Evolutionary conservation across 2,329 filamentous ascomycete genomes (phyloP).

Genomic region (Alternaria tenuissima): DNA sequence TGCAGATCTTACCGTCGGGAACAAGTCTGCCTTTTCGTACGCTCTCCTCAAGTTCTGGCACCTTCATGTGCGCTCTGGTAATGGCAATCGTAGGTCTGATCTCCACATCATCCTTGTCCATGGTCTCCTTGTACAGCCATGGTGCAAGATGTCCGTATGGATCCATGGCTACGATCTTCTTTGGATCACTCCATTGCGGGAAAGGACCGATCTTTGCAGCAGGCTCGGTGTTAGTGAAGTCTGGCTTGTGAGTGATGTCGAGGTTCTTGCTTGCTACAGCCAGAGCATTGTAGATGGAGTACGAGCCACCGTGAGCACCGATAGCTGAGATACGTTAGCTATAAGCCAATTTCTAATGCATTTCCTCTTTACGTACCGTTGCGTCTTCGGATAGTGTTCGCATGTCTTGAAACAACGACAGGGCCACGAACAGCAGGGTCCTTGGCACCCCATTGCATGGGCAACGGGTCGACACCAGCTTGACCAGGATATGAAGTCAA

Average conservation of each 20-base stretch:
- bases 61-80: constrained; percentile 92
- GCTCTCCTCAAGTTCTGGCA: constrained; percentile 93
- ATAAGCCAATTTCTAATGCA: not conserved
- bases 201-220: constrained; percentile 90
- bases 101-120: constrained; percentile 81
- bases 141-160: constrained; percentile 88
- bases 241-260: constrained; percentile 78
- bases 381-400: constrained; percentile 78
- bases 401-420: constrained; percentile 81
- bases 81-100: constrained; percentile 91
- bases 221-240: constrained; percentile 87
- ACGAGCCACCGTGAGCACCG: constrained; percentile 84
- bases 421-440: constrained; percentile 81
- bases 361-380: constrained; percentile 67
- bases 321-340: constrained; percentile 58
- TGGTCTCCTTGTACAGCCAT: constrained; percentile 81
- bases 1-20: constrained; percentile 86
- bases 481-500: constrained; percentile 91
- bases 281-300: constrained; percentile 93
- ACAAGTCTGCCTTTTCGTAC: constrained; percentile 79
- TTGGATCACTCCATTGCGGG: constrained; percentile 84
- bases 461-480: constrained; percentile 89
- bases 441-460: constrained; percentile 84
- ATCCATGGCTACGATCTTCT: constrained; percentile 98
- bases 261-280: constrained; percentile 92